phyloP scores from a whole-genome alignment of 148 eudicot species.

The Arbutus unedo region DNA sequence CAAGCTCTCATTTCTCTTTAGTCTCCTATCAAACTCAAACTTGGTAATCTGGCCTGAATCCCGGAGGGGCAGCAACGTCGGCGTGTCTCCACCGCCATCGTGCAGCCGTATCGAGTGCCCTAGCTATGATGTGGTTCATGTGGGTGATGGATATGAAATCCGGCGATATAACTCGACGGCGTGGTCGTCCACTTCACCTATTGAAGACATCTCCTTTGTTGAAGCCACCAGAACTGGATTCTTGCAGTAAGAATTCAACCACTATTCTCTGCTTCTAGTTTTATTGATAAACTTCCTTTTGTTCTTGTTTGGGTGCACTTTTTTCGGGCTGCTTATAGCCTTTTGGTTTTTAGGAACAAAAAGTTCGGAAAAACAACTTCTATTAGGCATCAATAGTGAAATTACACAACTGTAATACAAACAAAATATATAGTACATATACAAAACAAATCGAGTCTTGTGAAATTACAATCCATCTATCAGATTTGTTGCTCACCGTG shows the following conservation, averaged over 20 bases:
- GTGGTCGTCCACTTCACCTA: slow-evolving; percentile 67
- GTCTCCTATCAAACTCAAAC: slow-evolving; percentile 30
- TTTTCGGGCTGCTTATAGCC: no score
- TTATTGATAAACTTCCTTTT: no score
- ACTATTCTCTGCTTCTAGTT: not conserved
- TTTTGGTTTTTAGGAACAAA: no score
- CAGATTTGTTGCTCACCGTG: no score
- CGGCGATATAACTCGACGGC: slow-evolving; percentile 59
- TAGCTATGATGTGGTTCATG: slow-evolving; percentile 42
- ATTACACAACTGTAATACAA: no score
- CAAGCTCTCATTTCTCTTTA: slow-evolving; percentile 38
- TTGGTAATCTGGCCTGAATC: slow-evolving; percentile 21
- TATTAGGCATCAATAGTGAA: no score
- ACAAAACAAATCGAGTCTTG: no score
- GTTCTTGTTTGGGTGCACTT: no score
- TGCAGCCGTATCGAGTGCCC: slow-evolving; percentile 86
- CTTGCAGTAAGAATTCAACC: slow-evolving; percentile 31
- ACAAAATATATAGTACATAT: no score
- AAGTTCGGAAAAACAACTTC: no score
- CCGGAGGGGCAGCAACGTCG: not conserved
- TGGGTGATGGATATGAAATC: slow-evolving; percentile 60
- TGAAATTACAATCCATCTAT: no score
- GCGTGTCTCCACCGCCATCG: slow-evolving; percentile 39
- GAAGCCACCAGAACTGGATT: slow-evolving; percentile 56
- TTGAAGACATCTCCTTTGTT: slow-evolving; percentile 61